Base-by-base conservation (phyloP, 2,329 filamentous ascomycete species). In the Trematosphaeria pertusa region DNA sequence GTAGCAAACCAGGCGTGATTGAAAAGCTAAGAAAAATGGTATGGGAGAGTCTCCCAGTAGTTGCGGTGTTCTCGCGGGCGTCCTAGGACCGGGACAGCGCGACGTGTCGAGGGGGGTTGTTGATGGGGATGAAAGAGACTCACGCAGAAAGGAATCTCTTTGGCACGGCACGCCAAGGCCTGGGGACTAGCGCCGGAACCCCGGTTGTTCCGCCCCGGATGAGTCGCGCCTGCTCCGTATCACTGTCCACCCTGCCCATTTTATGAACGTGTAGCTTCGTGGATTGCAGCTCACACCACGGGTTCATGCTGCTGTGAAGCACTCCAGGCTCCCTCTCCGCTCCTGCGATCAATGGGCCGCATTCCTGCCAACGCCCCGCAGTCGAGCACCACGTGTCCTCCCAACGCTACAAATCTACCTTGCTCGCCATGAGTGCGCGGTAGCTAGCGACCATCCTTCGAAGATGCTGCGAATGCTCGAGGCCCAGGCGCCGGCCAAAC, bases 401-500 rank as follows among this genome's bases (percentile, higher is more conserved):
- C n/a, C n/a, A n/a, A n/a, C n/a, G n/a, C n/a, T n/a, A n/a, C n/a
- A n/a, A n/a, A n/a, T n/a, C n/a, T n/a, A n/a, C 24, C 39, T 40
- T 37, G 46, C 38, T 24, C 51, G 37, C 50, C 47, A 64, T 65
- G 63, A 48, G 45, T 38, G 37, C 48, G 38, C n/a, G n/a, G n/a
- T 68, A 61, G 41, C 37, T 48, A 14, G 11, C 30, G n/a, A 32
- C 33, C 21, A 24, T 17, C 39, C 46, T 28, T 35, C 39, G 45
- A 70, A 55, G 36, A 79, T 79, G 64, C 74, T 81, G 59, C 76
- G 73, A 22, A 83, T 85, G 64, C 80, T 86, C 62, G 81, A 85
- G 71, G 81, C 81, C 62, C 82, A 87, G 74, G 89, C 91, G 67
- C 94, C 94, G 62, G 91, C 91, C 69, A 94, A 95, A 80, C 94